Evolutionary conservation across 129 eudicot species (phyloP), one percentile per base, ranked within the genome.

Genomic region (Flaveria sonorensis): DNA sequence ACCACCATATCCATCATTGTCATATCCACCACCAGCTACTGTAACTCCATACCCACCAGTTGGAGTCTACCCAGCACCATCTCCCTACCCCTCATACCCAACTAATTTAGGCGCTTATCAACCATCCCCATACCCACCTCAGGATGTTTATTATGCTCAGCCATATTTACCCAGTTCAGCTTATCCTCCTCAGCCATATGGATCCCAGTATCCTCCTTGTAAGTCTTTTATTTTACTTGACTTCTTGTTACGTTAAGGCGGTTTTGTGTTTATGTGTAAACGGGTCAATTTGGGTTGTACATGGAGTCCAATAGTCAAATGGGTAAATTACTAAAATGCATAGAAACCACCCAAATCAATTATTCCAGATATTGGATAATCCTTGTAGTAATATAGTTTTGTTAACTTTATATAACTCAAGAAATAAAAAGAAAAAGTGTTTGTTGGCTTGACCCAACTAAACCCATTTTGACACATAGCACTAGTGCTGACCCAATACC

Each of bases 171-270:
- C 87, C 16, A 79, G 71, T 61, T 81, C 82, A 64, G 83, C 93
- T 43, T 88, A 89, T 81, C 89, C 91, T 56, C 78, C 96, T 75
- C 89, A 85, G 61, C 73, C 90, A 60, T 89, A 88, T 76, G 87
- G 89, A 20, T 74, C 83, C 20, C 83, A 83, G 70, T 79, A 85
- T 76, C 93, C 86, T 74, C 87, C 88, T 76, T 92, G 97, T 87
- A 77, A 81, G 74, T 79, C 36, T 70, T 62, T 63, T 51, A 23
- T 5, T 23, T 60, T 60, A 60, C 69, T 30, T 30, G 46, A 43
- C 18, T 15, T 20, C 14, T 56, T 19, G 18, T 63, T 28, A 30
- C 14, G 7, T 12, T 12, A 14, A 26, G 11, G 10, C 63, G 7
- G 4, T 20, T 20, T 20, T 3, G 7, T 7, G 16, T 24, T 11